These are phyloP conservation scores for Talaromyces atroroseus DNA, from an alignment of 2,329 filamentous ascomycete species.

Conservation along the genomic window DNA sequence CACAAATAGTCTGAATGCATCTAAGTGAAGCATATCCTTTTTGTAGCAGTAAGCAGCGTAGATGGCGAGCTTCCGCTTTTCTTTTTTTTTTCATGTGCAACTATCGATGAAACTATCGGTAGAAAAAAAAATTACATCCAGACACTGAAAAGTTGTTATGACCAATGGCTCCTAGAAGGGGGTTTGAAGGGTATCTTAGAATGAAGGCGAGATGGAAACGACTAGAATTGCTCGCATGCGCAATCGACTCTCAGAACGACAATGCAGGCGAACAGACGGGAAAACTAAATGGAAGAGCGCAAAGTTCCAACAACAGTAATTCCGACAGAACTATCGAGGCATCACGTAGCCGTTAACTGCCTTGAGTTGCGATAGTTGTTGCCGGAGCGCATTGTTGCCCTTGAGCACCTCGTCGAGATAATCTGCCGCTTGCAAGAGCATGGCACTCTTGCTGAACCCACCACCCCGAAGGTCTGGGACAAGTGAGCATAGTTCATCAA, in stretches of 20 bases:
- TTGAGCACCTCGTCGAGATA: slow-evolving; percentile 69
- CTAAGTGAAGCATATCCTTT: neutral
- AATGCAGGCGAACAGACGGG: neutral
- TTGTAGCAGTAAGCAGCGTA: neutral
- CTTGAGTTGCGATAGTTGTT: slow-evolving; percentile 49
- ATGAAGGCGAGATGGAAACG: neutral
- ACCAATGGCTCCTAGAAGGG: neutral
- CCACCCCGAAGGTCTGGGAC: slow-evolving; percentile 70
- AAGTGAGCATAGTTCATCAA: slow-evolving; percentile 70
- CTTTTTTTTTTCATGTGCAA: neutral
- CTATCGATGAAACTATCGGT: neutral
- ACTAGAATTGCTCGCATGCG: neutral
- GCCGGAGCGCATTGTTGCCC: slow-evolving; percentile 59
- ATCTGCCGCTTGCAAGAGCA: slow-evolving; percentile 68
- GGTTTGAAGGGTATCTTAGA: slow-evolving; percentile 11
- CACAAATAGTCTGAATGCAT: neutral
- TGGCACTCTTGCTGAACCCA: slow-evolving; percentile 76
- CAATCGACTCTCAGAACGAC: neutral
- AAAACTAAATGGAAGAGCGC: neutral
- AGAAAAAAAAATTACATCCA: neutral
- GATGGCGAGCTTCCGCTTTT: neutral
- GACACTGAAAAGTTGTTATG: neutral
- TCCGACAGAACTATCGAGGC: slow-evolving; percentile 23
- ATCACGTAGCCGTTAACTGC: slow-evolving; percentile 32
- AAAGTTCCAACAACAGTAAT: neutral